phyloP scores from a whole-genome alignment of 176 grass and related monocot genomes.

The Aegilops longissima region DNA sequence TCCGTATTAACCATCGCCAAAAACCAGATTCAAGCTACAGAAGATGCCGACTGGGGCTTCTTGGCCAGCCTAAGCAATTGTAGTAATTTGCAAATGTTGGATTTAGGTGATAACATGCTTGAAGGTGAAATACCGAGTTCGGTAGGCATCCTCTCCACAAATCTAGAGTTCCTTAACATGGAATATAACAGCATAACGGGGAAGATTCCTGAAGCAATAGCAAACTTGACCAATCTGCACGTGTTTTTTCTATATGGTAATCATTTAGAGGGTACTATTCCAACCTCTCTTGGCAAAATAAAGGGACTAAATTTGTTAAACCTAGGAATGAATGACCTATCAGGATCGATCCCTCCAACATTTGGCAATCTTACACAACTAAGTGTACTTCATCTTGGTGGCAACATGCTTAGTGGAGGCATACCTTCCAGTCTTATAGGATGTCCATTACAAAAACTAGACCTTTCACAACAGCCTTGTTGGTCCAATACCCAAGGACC shows the following conservation, averaged over 20 bases:
- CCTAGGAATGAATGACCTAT: not conserved
- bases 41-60: constrained; percentile 13
- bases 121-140: not conserved
- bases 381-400: not conserved
- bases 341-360: not conserved
- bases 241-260: not conserved
- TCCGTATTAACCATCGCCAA: not conserved
- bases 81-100: not conserved
- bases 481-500: constrained; percentile 30
- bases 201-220: constrained; percentile 4
- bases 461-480: constrained; percentile 47
- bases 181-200: not conserved
- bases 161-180: not conserved
- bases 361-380: constrained; percentile 10
- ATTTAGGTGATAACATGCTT: not conserved
- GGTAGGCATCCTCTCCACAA: not conserved
- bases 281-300: not conserved
- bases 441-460: not conserved
- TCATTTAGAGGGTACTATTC: not conserved
- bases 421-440: constrained; percentile 14
- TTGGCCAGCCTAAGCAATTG: constrained; percentile 12
- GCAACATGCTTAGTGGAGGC: not conserved
- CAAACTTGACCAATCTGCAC: not conserved
- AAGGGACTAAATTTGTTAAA: not conserved
- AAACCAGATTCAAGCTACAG: constrained; percentile 5